phyloP scores from a whole-genome alignment of 495 filamentous ascomycete species.

The Xylaria flabelliformis region DNA sequence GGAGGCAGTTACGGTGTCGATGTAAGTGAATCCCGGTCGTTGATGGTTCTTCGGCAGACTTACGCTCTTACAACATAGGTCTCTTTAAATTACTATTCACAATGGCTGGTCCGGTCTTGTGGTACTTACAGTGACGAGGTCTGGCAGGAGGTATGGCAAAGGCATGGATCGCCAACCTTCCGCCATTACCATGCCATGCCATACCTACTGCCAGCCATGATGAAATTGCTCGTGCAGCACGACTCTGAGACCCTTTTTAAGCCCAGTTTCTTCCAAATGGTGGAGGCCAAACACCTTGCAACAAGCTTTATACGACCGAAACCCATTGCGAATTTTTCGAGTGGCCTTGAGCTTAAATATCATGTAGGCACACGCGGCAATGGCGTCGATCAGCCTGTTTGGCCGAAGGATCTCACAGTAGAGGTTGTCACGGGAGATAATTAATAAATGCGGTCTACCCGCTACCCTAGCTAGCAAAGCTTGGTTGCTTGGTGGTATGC shows the following conservation, averaged over 20 bases:
- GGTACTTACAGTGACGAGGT: conserved; percentile 52
- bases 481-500: neutral
- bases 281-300: conserved; percentile 3
- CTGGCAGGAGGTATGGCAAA: conserved; percentile 31
- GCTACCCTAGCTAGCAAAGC: neutral
- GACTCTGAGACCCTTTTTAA: conserved; percentile 11
- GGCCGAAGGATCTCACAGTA: conserved; percentile 29
- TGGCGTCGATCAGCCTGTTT: conserved; percentile 28
- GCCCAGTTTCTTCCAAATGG: neutral
- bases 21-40: conserved; percentile 24
- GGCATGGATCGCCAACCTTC: conserved; percentile 24
- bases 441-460: neutral
- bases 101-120: conserved; percentile 57
- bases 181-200: conserved; percentile 24
- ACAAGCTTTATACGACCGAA: conserved; percentile 22
- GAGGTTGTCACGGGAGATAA: conserved; percentile 25
- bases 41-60: neutral
- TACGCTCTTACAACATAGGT: conserved; percentile 25
- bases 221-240: conserved; percentile 11
- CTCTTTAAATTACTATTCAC: conserved; percentile 64
- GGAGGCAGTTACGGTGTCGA: conserved; percentile 60
- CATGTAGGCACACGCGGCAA: conserved; percentile 31
- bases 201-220: conserved; percentile 14
- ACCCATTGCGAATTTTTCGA: conserved; percentile 18
- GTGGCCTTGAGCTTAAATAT: conserved; percentile 23